These are phyloP conservation scores for Claviceps spartinae DNA, from an alignment of 2,329 filamentous ascomycete genomes.

Conservation along the genomic window DNA sequence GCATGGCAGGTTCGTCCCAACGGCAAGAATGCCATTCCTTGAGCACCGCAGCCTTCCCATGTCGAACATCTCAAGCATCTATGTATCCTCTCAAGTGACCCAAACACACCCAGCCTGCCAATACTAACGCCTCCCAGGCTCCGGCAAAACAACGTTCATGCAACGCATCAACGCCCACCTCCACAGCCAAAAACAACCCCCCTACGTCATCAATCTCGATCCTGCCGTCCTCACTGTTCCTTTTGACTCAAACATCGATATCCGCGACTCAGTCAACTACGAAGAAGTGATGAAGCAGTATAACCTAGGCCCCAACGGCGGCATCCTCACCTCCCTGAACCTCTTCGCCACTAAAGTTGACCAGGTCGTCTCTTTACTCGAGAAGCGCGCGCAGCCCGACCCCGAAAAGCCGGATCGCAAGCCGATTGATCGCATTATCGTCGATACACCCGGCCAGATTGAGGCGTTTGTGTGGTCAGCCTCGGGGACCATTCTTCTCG, in stretches of 20 bases:
- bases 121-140: conserved; percentile 38
- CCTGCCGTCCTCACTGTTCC: conserved; percentile 87
- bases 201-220: conserved; percentile 95
- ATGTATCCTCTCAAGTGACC: no score
- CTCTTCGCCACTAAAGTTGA: conserved; percentile 97
- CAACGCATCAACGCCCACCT: conserved; percentile 92
- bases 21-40: no score
- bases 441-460: conserved; percentile 95
- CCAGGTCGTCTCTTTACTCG: conserved; percentile 76
- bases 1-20: conserved; percentile 64
- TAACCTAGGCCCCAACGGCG: conserved; percentile 92
- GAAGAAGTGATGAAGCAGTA: conserved; percentile 99
- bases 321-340: conserved; percentile 89
- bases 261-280: conserved; percentile 97
- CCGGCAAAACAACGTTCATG: conserved; percentile 99
- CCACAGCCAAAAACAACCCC: conserved; percentile 64
- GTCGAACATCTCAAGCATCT: no score
- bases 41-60: no score
- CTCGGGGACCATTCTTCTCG: conserved; percentile 83
- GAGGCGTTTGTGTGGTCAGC: conserved; percentile 99
- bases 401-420: conserved; percentile 45
- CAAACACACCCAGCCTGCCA: no score
- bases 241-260: conserved; percentile 96
- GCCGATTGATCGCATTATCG: conserved; percentile 68
- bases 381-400: conserved; percentile 67